A percentile compares a stretch with the other conserved stretches of the same genome.
These are phyloP conservation scores for Pseudogymnoascus sp. DNA, from an alignment of 2,329 filamentous ascomycete species.

Conservation along the genomic window DNA sequence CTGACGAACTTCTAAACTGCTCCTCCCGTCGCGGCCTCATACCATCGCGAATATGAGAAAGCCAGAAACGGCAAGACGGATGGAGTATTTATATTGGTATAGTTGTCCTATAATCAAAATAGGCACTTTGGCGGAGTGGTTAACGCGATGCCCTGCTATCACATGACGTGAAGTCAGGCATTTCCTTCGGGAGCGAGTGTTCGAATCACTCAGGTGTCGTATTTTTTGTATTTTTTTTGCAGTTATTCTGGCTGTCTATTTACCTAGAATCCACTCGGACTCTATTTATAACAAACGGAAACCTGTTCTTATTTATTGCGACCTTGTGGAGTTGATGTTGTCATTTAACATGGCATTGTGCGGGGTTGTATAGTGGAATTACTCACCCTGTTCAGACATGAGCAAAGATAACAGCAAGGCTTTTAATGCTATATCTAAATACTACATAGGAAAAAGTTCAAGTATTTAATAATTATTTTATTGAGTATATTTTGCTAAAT, in stretches of 20 bases:
- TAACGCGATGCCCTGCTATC: conserved; percentile 12
- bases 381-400: neutral
- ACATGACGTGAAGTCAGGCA: conserved; percentile 7
- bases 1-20: neutral
- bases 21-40: too few species aligned
- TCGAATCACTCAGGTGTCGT: conserved; percentile 11
- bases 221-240: conserved; percentile 1
- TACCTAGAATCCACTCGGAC: too few species aligned
- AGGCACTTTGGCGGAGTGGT: conserved; percentile 11
- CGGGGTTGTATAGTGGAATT: neutral
- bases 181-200: conserved; percentile 11
- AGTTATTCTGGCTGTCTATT: neutral
- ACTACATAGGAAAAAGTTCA: neutral
- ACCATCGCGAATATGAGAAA: neutral
- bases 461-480: neutral
- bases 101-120: neutral
- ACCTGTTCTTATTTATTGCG: neutral
- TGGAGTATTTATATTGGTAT: neutral
- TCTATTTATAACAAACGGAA: too few species aligned
- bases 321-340: neutral
- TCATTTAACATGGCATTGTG: neutral
- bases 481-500: neutral
- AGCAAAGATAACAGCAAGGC: neutral
- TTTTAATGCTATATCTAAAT: neutral
- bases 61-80: neutral